Conservation (phyloP, 495 filamentous ascomycete genomes). For the Penicillium parvum region DNA sequence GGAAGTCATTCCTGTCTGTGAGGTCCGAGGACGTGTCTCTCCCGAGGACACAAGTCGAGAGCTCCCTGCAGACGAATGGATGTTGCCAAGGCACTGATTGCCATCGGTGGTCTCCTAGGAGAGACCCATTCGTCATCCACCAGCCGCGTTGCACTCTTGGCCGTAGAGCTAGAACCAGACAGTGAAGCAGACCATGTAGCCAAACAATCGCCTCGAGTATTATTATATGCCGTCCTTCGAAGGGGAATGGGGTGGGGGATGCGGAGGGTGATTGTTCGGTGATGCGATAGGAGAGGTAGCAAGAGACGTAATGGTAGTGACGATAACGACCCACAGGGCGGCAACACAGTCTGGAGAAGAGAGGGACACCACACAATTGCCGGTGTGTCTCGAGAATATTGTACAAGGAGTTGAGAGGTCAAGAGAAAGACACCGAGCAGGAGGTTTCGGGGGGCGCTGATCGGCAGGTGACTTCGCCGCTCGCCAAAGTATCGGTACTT, state of each 20-base stretch:
- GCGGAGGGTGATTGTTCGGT: conserved; percentile 4
- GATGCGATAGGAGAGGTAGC: conserved; percentile 20
- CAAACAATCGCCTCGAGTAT: neutral
- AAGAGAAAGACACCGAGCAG: conserved; percentile 4
- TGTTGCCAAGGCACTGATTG: conserved; percentile 38
- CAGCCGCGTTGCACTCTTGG: conserved; percentile 35
- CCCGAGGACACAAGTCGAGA: conserved; percentile 20
- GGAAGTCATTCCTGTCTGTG: conserved; percentile 44
- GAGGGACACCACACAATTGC: neutral
- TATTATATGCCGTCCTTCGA: neutral
- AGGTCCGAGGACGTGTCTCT: conserved; percentile 12
- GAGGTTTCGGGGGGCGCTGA: conserved; percentile 13
- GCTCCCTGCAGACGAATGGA: conserved; percentile 26
- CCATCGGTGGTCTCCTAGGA: conserved; percentile 40
- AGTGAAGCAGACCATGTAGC: conserved; percentile 8
- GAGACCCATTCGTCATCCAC: conserved; percentile 45
- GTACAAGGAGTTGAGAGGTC: conserved; percentile 5
- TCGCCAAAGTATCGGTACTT: conserved; percentile 23
- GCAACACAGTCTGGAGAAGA: conserved; percentile 2
- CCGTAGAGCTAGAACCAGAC: conserved; percentile 12
- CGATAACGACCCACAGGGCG: conserved; percentile 24
- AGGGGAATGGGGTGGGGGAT: conserved; percentile 3
- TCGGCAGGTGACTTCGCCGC: conserved; percentile 29
- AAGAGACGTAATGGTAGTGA: conserved; percentile 14
- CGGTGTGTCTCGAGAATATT: neutral